Conservation (phyloP, 352 stramenopile species). For the Pythium aphanidermatum region DNA sequence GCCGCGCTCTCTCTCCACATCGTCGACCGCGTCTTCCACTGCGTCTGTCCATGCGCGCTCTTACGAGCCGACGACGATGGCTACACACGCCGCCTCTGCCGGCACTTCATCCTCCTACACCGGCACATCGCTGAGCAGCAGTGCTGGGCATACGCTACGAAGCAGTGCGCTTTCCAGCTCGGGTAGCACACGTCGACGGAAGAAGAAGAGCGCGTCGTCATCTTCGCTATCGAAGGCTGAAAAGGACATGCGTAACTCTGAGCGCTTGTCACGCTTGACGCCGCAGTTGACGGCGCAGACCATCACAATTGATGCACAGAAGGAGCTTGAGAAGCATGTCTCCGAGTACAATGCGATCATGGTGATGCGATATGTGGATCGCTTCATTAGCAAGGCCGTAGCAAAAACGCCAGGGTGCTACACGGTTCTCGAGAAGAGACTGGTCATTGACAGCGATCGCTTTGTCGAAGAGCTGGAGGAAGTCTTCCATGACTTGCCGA, state of each 20-base stretch:
- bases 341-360: conserved; percentile 78
- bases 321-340: conserved; percentile 57
- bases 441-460: conserved; percentile 65
- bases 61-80: conserved; percentile 6
- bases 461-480: conserved; percentile 62
- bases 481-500: conserved; percentile 54
- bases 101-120: background rate
- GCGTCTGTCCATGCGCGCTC: conserved; percentile 15
- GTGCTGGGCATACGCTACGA: no score
- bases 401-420: conserved; percentile 67
- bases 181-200: conserved; percentile 13
- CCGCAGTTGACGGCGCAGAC: conserved; percentile 53
- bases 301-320: conserved; percentile 65
- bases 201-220: conserved; percentile 16
- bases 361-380: conserved; percentile 74
- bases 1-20: conserved; percentile 13
- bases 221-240: conserved; percentile 25
- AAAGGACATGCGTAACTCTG: conserved; percentile 37
- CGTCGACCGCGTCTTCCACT: conserved; percentile 15
- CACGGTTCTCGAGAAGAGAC: conserved; percentile 34
- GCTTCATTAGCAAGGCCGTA: conserved; percentile 69
- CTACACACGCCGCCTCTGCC: no score
- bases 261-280: conserved; percentile 52
- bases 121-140: background rate
- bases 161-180: background rate